Base-by-base conservation (phyloP, 2,329 filamentous ascomycete genomes). In the Stachybotrys chartarum region DNA sequence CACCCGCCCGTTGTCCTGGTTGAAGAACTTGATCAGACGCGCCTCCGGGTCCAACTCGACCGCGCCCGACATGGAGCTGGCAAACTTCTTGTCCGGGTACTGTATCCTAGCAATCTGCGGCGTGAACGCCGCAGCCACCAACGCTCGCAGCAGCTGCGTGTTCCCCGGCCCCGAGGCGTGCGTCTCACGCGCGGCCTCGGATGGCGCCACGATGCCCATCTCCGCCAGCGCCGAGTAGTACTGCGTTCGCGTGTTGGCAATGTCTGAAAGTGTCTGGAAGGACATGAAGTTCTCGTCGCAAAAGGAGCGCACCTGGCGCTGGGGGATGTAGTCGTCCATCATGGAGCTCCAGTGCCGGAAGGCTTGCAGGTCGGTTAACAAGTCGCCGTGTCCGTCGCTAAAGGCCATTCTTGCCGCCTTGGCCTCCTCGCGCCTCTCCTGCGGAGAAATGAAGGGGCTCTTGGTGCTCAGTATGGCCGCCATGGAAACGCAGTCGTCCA, bases 71-170 rank as follows among this genome's bases (percentile, higher is more conserved):
- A 95, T 83, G 3, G 90, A 91, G 42, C 86, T 85, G 12, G 90
- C 89, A 70, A 95, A 99, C 71, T 97, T 97, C 76, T 96, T 96
- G 73, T 96, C 91, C 0, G 94, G 94, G 62, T 97, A 90, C 60
- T 91, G 87, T 67, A 99, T 96, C 54, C 92, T 85, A 14, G 91
- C 91, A 60, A 97, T 85, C 71, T 97, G 93, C 0, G 94, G 94
- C 32, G 84, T 82, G 69, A 91, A 90, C 3, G 88, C 85, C 4
- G 86, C 86, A 5, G 87, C 87, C 30, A 90, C 81, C 30, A 91
- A 74, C 1, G 87, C 87, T 24, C 87, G 83, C 18, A 91, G 74
- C 30, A 91, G 78, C 14, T 78, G 70, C 17, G 68, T 66, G 11
- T 73, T 74, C 10, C 68, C 62, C 12, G 61, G 17, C 35, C 62